Percentiles rank a stretch among this genome's conserved stretches.
These are phyloP conservation scores for Aegle marmelos DNA, from an alignment of 345 rosid genomes.

Conservation along the genomic window DNA sequence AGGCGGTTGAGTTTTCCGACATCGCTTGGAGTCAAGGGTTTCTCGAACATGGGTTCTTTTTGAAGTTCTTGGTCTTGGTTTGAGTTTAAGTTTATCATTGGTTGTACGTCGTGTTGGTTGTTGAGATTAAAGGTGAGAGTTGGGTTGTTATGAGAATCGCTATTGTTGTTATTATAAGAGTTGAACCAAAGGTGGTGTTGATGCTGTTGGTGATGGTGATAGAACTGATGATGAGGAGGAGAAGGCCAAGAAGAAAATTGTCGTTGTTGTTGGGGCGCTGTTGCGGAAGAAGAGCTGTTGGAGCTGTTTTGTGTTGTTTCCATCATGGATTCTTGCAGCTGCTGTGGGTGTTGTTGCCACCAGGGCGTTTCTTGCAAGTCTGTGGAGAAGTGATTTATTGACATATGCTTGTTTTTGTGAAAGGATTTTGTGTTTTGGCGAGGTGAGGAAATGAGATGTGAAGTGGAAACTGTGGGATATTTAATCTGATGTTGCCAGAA, in stretches of 20 bases:
- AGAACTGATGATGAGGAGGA: neutral
- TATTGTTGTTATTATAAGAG: neutral
- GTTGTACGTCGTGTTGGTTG: constrained; percentile 14
- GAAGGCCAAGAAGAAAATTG: constrained; percentile 15
- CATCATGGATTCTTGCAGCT: constrained; percentile 28
- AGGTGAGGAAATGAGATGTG: neutral
- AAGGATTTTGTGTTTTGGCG: neutral
- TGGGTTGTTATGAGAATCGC: constrained; percentile 14
- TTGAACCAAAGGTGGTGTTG: constrained; percentile 1
- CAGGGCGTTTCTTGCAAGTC: constrained; percentile 38
- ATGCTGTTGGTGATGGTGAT: neutral
- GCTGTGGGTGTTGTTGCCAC: constrained; percentile 28
- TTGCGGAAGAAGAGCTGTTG: neutral
- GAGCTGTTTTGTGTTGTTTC: constrained; percentile 8
- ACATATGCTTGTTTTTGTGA: constrained; percentile 22
- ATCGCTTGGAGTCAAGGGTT: constrained; percentile 83
- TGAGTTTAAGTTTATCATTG: too few species aligned
- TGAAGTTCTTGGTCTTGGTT: constrained; percentile 1
- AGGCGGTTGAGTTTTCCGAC: constrained; percentile 90
- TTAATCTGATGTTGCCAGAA: constrained; percentile 19
- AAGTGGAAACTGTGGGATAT: constrained; percentile 34
- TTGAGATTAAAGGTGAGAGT: constrained; percentile 20
- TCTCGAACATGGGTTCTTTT: constrained; percentile 67
- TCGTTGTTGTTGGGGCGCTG: constrained; percentile 2
- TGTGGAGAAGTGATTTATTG: constrained; percentile 45